Percentiles rank a stretch among this genome's conserved stretches.
Conservation (phyloP, 2,329 filamentous ascomycete species). For the Aspergillus tanneri region DNA sequence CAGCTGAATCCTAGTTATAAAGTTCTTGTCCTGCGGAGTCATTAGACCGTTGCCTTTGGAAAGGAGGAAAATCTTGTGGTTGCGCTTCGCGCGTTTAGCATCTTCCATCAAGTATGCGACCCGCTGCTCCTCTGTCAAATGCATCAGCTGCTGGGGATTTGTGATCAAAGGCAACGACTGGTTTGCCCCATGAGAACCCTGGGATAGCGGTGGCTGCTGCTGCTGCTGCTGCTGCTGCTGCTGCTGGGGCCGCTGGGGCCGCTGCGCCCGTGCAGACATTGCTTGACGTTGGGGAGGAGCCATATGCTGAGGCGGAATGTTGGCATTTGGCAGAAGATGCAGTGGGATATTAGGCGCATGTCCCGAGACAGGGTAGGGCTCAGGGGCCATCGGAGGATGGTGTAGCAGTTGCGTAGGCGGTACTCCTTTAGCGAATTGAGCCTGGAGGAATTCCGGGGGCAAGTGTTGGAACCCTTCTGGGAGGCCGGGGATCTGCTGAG, state of each 20-base stretch:
- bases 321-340: constrained; percentile 78
- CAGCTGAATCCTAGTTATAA: constrained; percentile 95
- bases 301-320: constrained; percentile 55
- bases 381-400: constrained; percentile 42
- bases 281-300: constrained; percentile 42
- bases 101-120: constrained; percentile 83
- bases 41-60: constrained; percentile 95
- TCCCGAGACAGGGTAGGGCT: constrained; percentile 44
- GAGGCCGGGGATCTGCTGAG: constrained; percentile 31
- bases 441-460: constrained; percentile 51
- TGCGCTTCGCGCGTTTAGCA: constrained; percentile 90
- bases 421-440: constrained; percentile 35
- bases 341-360: constrained; percentile 57
- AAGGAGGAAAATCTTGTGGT: constrained; percentile 94
- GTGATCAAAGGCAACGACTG: constrained; percentile 56
- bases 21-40: constrained; percentile 99
- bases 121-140: constrained; percentile 81
- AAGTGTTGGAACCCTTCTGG: constrained; percentile 36
- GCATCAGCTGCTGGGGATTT: constrained; percentile 70
- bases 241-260: constrained; percentile 35
- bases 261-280: constrained; percentile 37
- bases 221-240: constrained; percentile 33
- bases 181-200: constrained; percentile 35
- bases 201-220: constrained; percentile 35
- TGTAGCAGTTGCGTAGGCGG: constrained; percentile 39